phyloP scores from a whole-genome alignment of 176 grass and related monocot species.

The Avena sativa region DNA sequence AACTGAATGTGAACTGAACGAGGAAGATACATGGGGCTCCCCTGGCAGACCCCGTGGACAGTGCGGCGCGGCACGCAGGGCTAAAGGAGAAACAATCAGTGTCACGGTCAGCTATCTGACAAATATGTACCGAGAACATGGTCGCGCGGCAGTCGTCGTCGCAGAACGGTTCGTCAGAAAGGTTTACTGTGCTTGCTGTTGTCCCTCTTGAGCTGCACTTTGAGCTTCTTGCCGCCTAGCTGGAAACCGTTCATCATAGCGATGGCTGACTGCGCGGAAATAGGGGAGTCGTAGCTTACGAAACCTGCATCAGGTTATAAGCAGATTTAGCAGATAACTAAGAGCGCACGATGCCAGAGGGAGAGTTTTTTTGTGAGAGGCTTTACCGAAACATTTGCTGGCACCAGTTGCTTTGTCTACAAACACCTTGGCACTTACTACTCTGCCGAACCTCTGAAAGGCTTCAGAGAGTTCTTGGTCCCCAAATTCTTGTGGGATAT shows the following conservation, averaged over 20 bases:
- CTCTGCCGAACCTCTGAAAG: slow-evolving; percentile 89
- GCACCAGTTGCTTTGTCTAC: slow-evolving; percentile 94
- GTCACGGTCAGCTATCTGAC: slow-evolving; percentile 59
- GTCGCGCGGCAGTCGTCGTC: not conserved
- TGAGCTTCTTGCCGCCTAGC: slow-evolving; percentile 90
- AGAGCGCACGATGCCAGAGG: not conserved
- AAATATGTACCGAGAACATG: slow-evolving; percentile 58
- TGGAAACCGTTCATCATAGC: slow-evolving; percentile 81
- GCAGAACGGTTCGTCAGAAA: slow-evolving; percentile 46
- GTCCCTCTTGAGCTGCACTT: slow-evolving; percentile 99
- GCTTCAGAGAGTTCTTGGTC: slow-evolving; percentile 87
- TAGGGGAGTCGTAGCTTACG: slow-evolving; percentile 89
- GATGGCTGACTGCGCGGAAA: slow-evolving; percentile 80
- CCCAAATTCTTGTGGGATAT: slow-evolving; percentile 83
- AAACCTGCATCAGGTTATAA: slow-evolving; percentile 63
- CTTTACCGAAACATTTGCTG: slow-evolving; percentile 98
- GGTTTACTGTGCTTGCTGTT: slow-evolving; percentile 86
- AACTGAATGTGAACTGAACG: slow-evolving; percentile 56
- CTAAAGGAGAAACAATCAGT: slow-evolving; percentile 45
- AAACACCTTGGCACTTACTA: slow-evolving; percentile 97
- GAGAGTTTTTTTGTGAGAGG: not conserved
- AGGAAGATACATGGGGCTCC: slow-evolving; percentile 52
- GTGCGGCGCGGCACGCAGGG: not conserved
- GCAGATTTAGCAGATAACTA: not conserved
- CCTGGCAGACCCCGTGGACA: not conserved